Evolutionary conservation across 2,329 filamentous ascomycete species (phyloP).

Genomic region (Alternaria sp.): DNA sequence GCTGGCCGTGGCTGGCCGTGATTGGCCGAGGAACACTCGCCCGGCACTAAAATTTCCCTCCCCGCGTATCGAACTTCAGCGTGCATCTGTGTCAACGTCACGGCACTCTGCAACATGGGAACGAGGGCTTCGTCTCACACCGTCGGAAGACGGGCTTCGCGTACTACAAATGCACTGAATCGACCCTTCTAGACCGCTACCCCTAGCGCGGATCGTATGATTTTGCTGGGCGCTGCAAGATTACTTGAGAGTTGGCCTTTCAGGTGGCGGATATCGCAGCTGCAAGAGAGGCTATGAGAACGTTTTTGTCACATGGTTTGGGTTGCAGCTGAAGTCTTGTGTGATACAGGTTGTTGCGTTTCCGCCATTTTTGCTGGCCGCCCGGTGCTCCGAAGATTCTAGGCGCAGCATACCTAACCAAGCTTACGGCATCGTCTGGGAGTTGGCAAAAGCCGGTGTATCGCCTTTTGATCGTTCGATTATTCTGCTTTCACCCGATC

Average conservation of each 20-base stretch:
- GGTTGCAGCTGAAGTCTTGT: constrained; percentile 6
- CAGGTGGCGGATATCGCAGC: constrained; percentile 5
- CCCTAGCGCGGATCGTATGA: constrained; percentile 1
- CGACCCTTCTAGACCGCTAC: neutral
- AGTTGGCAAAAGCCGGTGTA: constrained; percentile 14
- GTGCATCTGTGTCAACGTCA: constrained; percentile 2
- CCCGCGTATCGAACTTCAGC: neutral
- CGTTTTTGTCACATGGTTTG: neutral
- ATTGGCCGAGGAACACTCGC: neutral
- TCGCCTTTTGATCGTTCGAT: constrained; percentile 12
- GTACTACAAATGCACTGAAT: neutral
- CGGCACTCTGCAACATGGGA: constrained; percentile 10
- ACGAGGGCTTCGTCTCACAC: constrained; percentile 8
- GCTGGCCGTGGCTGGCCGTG: neutral
- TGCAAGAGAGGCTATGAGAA: neutral
- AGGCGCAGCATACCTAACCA: constrained; percentile 7
- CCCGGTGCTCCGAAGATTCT: constrained; percentile 10
- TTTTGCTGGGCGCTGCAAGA: constrained; percentile 3
- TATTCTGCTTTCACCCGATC: constrained; percentile 7
- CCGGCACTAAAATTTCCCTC: neutral
- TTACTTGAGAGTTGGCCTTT: neutral
- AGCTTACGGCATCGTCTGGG: constrained; percentile 12
- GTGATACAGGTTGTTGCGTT: constrained; percentile 1
- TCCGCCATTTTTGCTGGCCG: neutral
- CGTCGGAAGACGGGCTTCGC: neutral